These are phyloP conservation scores for Boletellus emodensis DNA, from an alignment of 768 basidiomycete genomes.

Conservation along the genomic window DNA sequence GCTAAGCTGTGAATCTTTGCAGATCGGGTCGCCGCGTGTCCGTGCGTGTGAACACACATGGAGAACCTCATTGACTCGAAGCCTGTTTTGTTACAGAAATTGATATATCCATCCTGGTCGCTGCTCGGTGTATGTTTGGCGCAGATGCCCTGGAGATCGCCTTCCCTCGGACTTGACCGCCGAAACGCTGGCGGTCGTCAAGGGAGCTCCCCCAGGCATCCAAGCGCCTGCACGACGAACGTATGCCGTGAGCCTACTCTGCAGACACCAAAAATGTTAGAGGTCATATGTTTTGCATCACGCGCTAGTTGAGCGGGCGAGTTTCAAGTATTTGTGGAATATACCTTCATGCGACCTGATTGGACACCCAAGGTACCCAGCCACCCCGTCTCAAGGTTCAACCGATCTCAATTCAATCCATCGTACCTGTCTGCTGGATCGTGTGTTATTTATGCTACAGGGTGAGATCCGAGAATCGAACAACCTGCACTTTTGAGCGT, in stretches of 20 bases:
- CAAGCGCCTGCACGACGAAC: constrained; percentile 71
- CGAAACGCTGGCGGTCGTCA: constrained; percentile 54
- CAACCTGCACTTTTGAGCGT: too few relatives aligned
- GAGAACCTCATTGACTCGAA: not conserved
- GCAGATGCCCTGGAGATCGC: constrained; percentile 50
- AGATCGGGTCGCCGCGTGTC: constrained; percentile 59
- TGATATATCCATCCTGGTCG: constrained; percentile 60
- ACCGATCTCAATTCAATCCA: constrained; percentile 39
- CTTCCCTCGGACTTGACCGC: constrained; percentile 50
- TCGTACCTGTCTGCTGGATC: constrained; percentile 48
- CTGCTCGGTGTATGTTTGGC: constrained; percentile 60
- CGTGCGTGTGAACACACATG: too few relatives aligned
- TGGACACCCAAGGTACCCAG: constrained; percentile 39
- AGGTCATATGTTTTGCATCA: constrained; percentile 16
- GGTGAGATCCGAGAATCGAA: not conserved
- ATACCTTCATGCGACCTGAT: constrained; percentile 62
- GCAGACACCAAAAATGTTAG: not conserved
- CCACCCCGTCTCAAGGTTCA: not conserved
- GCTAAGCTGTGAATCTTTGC: not conserved
- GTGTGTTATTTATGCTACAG: constrained; percentile 33
- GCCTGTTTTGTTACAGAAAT: constrained; percentile 40
- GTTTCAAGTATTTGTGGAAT: constrained; percentile 57
- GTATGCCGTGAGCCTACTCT: constrained; percentile 44
- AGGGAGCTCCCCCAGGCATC: constrained; percentile 12
- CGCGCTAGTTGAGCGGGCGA: constrained; percentile 60